Evolutionary conservation across 2,329 filamentous ascomycete species (phyloP).

Genomic region (Cladophialophora carrionii): DNA sequence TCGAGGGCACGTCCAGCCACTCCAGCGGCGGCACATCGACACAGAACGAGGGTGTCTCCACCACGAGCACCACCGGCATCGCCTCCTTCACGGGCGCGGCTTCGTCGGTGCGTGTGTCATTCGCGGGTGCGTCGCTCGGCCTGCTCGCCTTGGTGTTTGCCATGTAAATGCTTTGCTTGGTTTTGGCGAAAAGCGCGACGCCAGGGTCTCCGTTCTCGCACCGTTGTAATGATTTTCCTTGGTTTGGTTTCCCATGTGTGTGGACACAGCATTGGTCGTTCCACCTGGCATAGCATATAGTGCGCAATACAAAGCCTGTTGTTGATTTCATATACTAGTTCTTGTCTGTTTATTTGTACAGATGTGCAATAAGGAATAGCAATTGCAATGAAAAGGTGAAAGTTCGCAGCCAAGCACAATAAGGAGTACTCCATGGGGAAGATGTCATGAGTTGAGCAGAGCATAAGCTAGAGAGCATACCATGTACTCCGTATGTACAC

Average conservation of each 20-base stretch:
- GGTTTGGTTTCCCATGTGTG: background rate
- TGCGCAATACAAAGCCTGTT: slow-evolving; percentile 17
- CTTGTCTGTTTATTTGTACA: background rate
- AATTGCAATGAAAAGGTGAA: background rate
- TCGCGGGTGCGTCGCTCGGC: slow-evolving; percentile 8
- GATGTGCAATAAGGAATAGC: background rate
- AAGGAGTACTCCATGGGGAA: no score
- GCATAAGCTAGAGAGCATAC: no score
- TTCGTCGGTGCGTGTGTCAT: slow-evolving; percentile 18
- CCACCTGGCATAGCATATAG: slow-evolving; percentile 11
- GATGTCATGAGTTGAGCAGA: no score
- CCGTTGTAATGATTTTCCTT: background rate
- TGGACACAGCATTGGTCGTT: background rate
- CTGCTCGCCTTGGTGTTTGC: slow-evolving; percentile 14
- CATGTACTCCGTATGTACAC: no score
- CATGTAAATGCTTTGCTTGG: slow-evolving; percentile 10
- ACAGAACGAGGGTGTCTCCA: slow-evolving; percentile 13
- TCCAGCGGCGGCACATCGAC: slow-evolving; percentile 4
- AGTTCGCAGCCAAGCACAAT: background rate
- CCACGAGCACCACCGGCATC: slow-evolving; percentile 4
- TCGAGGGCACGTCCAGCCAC: background rate
- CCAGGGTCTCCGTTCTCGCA: background rate
- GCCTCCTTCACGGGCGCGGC: slow-evolving; percentile 33
- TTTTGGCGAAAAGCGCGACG: background rate
- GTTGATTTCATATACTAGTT: background rate